Base-by-base conservation (phyloP, 805 yeast species). In the Torulaspora delbrueckii region DNA sequence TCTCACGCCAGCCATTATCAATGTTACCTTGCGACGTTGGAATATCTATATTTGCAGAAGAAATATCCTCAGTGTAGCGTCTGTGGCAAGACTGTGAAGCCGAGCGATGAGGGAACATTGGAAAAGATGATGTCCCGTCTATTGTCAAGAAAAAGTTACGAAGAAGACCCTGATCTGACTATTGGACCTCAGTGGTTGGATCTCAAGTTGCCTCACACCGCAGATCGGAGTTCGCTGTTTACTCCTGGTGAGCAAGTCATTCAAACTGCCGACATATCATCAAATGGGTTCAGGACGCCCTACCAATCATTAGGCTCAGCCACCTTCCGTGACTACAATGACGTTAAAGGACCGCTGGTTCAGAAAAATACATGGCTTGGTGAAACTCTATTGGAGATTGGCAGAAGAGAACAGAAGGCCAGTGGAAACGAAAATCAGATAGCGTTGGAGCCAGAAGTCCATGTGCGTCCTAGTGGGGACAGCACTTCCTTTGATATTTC, bases 1-100 rank as follows among this genome's bases (percentile, higher is more conserved):
- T 60, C 66, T 5, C 79, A 76, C 53, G 62, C 63, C 32, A 59
- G 71, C 24, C 81, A 77, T 54, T 63, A 65, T 43, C 65, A 71
- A 43, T 77, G 81, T 48, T 71, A 65, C 26, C 48, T 63, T 3
- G 60, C 69, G 6, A 42, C 68, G 32, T 49, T 66, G 18, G 51
- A 56, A 50, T 42, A 57, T 38, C 23, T 51, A 27, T 23, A 57
- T 45, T 34, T 25, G 23, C 22, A 40, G 19, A 42, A 48, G 9
- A 48, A 49, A 10, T 39, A 48, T 5, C 69, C 71, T 1, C 31
- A 34, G 3, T 68, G 72, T 43, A 43, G 50, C 2, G 32, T 58
- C 1, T 69, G 72, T 48, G 37, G 46, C 5, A 42, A 50, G 12
- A 31, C 33, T 3, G 46, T 60, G 1, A 51, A 48, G n/a, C 70